phyloP scores from a whole-genome alignment of 371 early-diverging fungal genomes.

The Mortierella sp. region DNA sequence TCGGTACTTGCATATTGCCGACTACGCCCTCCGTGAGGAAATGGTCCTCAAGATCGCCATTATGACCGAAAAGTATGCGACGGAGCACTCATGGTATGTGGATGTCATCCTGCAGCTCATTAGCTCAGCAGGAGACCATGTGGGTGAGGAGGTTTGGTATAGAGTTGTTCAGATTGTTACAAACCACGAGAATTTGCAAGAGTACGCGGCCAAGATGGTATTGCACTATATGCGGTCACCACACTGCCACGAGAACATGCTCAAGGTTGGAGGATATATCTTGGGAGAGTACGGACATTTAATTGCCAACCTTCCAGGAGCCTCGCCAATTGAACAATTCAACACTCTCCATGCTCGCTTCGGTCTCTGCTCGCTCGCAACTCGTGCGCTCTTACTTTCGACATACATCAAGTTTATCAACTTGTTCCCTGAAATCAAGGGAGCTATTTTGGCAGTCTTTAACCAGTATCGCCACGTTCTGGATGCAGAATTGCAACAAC shows the following conservation, averaged over 20 bases:
- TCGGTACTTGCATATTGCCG: constrained; percentile 88
- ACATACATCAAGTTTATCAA: constrained; percentile 96
- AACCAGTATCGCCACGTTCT: constrained; percentile 88
- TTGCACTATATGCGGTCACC: constrained; percentile 85
- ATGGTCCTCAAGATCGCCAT: constrained; percentile 98
- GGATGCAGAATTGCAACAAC: constrained; percentile 96
- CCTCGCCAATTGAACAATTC: constrained; percentile 93
- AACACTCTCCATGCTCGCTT: constrained; percentile 93
- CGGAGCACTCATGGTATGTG: constrained; percentile 98
- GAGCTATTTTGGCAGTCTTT: constrained; percentile 86
- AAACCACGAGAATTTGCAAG: constrained; percentile 93
- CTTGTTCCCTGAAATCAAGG: constrained; percentile 96
- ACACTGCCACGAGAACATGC: constrained; percentile 92
- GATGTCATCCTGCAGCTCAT: constrained; percentile 96
- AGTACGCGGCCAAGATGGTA: constrained; percentile 91
- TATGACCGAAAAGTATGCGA: constrained; percentile 96
- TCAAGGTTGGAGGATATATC: constrained; percentile 96
- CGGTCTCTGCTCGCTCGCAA: constrained; percentile 80
- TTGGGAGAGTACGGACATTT: constrained; percentile 97
- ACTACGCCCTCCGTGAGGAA: constrained; percentile 93
- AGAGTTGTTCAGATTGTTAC: constrained; percentile 96
- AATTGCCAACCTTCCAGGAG: constrained; percentile 88
- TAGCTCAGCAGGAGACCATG: constrained; percentile 94
- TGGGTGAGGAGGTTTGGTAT: constrained; percentile 97
- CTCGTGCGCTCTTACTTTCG: constrained; percentile 89